Base-by-base conservation (phyloP, 179 eudicot genomes). In the Drosera spatulata region DNA sequence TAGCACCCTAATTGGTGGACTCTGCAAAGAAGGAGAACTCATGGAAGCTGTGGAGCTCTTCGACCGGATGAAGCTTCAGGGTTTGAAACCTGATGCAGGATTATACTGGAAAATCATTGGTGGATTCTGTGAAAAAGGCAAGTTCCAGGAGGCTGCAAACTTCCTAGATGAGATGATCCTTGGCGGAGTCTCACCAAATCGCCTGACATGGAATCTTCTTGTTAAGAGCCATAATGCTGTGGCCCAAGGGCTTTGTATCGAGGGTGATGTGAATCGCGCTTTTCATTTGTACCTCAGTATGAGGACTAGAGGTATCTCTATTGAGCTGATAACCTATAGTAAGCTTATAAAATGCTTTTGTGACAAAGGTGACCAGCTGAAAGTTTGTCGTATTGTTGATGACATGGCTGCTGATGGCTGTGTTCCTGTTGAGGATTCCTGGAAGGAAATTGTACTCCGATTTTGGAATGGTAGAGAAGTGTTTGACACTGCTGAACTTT, bases 371-470 rank as follows among this genome's bases (percentile, higher is more conserved):
- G 89, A 86, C 46, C 47, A 80, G 65, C 75, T 80, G 58, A 86
- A 80, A 75, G 86, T 80, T 65, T 77, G 69, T 54, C 76, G 71
- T 11, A 55, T 86, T 62, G 41, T 86, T 55, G 75, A 82, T 42
- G 96, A 91, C 76, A 88, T 91, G 96, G 76, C 86, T 57, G 14
- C 75, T 64, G 87, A 88, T 76, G 96, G 98, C 42, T 91, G 96
- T 74, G 56, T 76, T 67, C 98, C 98, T 43, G 75, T 72, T 51
- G 64, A 76, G 77, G 85, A 52, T 61, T 73, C 70, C 49, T 91
- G 98, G 98, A 69, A 48, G 47, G 69, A 62, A 33, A 42, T 86
- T 42, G 54, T 93, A 43, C 55, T 56, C 65, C 79, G 75, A 50
- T 76, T 81, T 67, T 80, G 80, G 82, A 85, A 81, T 58, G 67